A percentile compares a stretch with the other conserved stretches of the same genome.
Evolutionary conservation across 805 yeast genomes (phyloP).

Genomic region (Starmerella scarabaei): DNA sequence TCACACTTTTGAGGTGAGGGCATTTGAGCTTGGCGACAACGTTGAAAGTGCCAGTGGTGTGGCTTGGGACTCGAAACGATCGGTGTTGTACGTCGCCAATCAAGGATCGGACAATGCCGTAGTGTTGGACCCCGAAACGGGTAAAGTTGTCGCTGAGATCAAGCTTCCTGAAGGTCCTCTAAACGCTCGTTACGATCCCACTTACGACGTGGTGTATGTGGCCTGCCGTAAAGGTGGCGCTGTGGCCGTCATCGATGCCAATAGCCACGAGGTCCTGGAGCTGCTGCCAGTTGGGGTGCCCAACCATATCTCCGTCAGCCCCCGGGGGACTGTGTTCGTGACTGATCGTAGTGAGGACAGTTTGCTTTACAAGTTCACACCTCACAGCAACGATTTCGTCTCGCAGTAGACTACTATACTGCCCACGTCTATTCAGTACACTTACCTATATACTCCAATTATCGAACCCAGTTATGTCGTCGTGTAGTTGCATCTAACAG

Average conservation of each 20-base stretch:
- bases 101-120: conserved; percentile 10
- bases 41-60: conserved; percentile 8
- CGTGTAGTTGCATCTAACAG: too few species aligned
- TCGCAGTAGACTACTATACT: too few species aligned
- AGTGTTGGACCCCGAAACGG: conserved; percentile 4
- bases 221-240: conserved; percentile 6
- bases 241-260: conserved; percentile 13
- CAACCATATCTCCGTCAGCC: conserved; percentile 10
- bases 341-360: conserved; percentile 6
- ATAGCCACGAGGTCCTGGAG: conserved; percentile 3
- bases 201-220: conserved; percentile 13
- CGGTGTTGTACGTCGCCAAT: conserved; percentile 8
- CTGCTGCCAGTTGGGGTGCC: conserved; percentile 8
- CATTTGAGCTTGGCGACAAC: conserved; percentile 8
- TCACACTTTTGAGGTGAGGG: conserved; percentile 1
- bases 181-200: conserved; percentile 13
- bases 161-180: conserved; percentile 5
- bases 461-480: too few species aligned
- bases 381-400: neutral
- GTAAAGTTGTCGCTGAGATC: conserved; percentile 4
- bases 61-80: conserved; percentile 10
- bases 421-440: too few species aligned
- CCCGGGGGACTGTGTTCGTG: conserved; percentile 8
- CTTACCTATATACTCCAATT: too few species aligned
- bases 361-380: conserved; percentile 10